Base-by-base conservation (phyloP, 768 basidiomycete species). In the Russula foetens region DNA sequence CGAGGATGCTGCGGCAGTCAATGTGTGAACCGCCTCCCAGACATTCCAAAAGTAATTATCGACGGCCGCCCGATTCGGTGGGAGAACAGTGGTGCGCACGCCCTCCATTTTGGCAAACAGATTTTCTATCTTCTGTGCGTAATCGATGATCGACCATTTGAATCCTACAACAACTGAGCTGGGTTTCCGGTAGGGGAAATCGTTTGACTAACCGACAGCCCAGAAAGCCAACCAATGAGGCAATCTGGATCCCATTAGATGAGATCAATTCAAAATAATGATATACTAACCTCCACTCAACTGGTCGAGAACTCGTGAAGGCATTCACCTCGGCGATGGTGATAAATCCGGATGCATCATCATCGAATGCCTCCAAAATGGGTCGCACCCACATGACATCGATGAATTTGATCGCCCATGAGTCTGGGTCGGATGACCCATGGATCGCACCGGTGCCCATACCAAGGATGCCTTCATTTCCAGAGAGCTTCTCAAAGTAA, bases 301-400 rank as follows among this genome's bases (percentile, higher is more conserved):
- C 29, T 1, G 71, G 73, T 3, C 66, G 59, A 60, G 47, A 53
- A 21, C 29, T 41, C 38, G 54, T 60, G 33, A 57, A 57, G 7
- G 4, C 7, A 17, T 57, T 57, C 47, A 57, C 28, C 38, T 57
- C 56, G 2, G 59, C 21, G 26, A 74, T 64, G 1, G 69, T 70
- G 53, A 71, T 68, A 56, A 69, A 74, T 2, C 74, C 73, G 0
- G 71, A 73, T 1, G 68, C 68, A 44, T 75, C 72, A 28, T 71
- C 69, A 53, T 75, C 73, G 39, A 74, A 66, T 6, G 71, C 72
- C 52, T 74, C 74, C 44, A 67, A 53, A 11, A 72, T 70, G 2
- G 66, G 61, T 50, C 66, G 67, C 6, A 71, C 26, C 29, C 65
- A 58, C 15, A 53, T 63, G 7, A 69, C 50, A 46, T 62, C 64